A percentile compares a stretch with the other conserved stretches of the same genome.
Conservation (phyloP, 2,329 filamentous ascomycete species). For the Cytospora paraplurivora region DNA sequence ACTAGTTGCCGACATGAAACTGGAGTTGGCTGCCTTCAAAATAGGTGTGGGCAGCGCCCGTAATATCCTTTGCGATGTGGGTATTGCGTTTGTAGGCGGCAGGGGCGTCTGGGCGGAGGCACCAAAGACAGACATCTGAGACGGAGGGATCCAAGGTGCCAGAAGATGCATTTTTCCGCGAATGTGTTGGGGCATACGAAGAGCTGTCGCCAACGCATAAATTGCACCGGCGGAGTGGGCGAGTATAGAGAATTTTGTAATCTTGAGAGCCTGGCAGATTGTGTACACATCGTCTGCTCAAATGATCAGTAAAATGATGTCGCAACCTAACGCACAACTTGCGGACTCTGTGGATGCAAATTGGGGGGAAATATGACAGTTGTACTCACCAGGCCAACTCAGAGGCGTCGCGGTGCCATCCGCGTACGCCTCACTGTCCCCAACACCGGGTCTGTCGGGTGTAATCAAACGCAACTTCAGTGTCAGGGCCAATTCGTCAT, state of each 20-base stretch:
- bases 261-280: slow-evolving; percentile 88
- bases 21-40: slow-evolving; percentile 91
- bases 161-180: slow-evolving; percentile 91
- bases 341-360: neutral
- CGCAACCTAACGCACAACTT: slow-evolving; percentile 2
- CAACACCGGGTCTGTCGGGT: slow-evolving; percentile 89
- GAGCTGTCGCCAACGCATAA: slow-evolving; percentile 90
- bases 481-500: slow-evolving; percentile 89
- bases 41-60: slow-evolving; percentile 87
- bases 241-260: slow-evolving; percentile 93
- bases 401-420: slow-evolving; percentile 84
- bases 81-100: slow-evolving; percentile 82
- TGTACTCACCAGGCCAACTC: slow-evolving; percentile 80
- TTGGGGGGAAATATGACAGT: slow-evolving; percentile 21
- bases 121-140: slow-evolving; percentile 81
- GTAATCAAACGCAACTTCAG: slow-evolving; percentile 89
- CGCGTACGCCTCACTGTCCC: slow-evolving; percentile 82
- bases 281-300: slow-evolving; percentile 76
- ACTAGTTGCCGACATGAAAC: slow-evolving; percentile 90
- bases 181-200: slow-evolving; percentile 95
- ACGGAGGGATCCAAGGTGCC: slow-evolving; percentile 96
- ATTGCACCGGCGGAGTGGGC: slow-evolving; percentile 98
- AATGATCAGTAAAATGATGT: slow-evolving; percentile 35
- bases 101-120: slow-evolving; percentile 65
- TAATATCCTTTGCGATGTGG: slow-evolving; percentile 87